These are phyloP conservation scores for Erythrobasidium yunnanense DNA, from an alignment of 768 basidiomycete genomes.

Conservation along the genomic window DNA sequence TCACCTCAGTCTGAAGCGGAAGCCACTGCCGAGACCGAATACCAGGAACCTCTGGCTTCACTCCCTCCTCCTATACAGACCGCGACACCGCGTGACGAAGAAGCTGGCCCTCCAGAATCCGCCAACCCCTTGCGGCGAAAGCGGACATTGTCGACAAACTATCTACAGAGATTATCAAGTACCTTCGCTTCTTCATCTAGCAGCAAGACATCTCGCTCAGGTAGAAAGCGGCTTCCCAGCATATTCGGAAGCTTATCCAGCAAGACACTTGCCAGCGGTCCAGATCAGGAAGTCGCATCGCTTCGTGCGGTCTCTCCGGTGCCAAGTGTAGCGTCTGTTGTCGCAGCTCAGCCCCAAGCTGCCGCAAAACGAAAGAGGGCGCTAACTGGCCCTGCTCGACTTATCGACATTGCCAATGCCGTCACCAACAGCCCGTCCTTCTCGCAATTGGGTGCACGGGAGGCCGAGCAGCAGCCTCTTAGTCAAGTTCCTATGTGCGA, in stretches of 20 bases:
- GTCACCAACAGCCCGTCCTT: neutral
- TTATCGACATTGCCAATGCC: conserved; percentile 4
- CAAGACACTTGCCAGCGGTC: neutral
- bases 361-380: conserved; percentile 2
- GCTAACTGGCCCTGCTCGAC: conserved; percentile 8
- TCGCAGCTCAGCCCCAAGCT: neutral
- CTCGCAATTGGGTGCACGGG: neutral
- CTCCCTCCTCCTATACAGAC: too few species aligned
- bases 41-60: too few species aligned
- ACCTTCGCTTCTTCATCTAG: neutral
- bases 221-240: neutral
- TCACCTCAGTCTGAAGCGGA: too few species aligned
- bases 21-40: too few species aligned
- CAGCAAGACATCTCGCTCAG: neutral
- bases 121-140: too few species aligned
- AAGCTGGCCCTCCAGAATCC: too few species aligned
- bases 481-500: neutral
- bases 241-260: neutral
- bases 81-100: too few species aligned
- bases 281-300: neutral
- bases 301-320: neutral
- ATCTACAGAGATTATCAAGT: too few species aligned
- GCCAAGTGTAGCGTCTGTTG: neutral
- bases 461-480: neutral
- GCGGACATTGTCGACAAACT: too few species aligned